Conservation (phyloP, 345 rosid genomes). For the Geranium rotundifolium region DNA sequence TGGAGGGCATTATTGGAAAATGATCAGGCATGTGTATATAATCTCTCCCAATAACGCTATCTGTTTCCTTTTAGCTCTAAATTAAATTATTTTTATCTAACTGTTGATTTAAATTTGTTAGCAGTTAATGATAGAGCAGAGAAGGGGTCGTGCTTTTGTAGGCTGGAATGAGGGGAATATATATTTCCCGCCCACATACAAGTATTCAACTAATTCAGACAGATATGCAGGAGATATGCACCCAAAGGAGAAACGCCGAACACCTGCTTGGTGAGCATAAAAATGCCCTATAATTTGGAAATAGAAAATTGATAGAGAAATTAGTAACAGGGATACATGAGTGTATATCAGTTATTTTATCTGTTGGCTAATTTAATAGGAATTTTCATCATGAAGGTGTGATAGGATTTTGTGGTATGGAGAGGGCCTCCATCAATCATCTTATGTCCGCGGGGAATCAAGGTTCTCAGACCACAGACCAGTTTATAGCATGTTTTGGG, state of each 20-base stretch:
- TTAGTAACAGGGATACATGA: too few species aligned
- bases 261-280: conserved; percentile 80
- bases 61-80: neutral
- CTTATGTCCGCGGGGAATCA: too few species aligned
- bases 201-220: conserved; percentile 93
- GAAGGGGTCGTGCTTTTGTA: conserved; percentile 64
- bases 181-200: conserved; percentile 96
- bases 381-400: neutral
- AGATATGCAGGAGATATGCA: conserved; percentile 92
- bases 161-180: conserved; percentile 96
- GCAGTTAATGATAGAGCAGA: conserved; percentile 91
- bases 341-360: neutral
- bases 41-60: neutral
- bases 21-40: conserved; percentile 60
- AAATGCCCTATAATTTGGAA: too few species aligned
- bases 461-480: too few species aligned
- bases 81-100: conserved; percentile 12
- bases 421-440: too few species aligned
- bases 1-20: conserved; percentile 95
- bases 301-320: neutral
- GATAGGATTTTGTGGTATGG: too few species aligned
- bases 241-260: conserved; percentile 92
- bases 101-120: conserved; percentile 5
- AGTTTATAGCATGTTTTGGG: conserved; percentile 48
- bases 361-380: neutral